Conservation (phyloP, 306 rosid genomes). For the Vigna unguiculata region DNA sequence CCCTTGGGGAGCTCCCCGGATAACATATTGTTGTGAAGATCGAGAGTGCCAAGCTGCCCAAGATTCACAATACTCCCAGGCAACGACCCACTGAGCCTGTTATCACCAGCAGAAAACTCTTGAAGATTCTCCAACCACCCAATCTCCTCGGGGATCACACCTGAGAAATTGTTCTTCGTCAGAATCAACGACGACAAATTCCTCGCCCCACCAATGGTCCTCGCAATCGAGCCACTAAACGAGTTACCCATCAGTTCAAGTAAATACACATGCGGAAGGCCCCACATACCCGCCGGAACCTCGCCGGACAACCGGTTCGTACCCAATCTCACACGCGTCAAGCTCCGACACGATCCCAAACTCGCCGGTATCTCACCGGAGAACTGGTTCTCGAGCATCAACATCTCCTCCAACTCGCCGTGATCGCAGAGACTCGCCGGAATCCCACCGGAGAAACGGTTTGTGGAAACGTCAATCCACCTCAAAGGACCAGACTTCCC, state of each 20-base stretch:
- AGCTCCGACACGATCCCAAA: slow-evolving; percentile 64
- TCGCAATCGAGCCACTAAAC: slow-evolving; percentile 68
- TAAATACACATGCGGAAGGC: slow-evolving; percentile 67
- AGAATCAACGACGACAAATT: slow-evolving; percentile 64
- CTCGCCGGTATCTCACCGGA: slow-evolving; percentile 71
- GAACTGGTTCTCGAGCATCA: slow-evolving; percentile 64
- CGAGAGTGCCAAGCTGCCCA: slow-evolving; percentile 65
- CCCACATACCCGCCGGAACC: slow-evolving; percentile 83
- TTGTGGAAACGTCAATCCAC: slow-evolving; percentile 75
- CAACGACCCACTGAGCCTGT: slow-evolving; percentile 62
- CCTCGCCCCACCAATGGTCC: slow-evolving; percentile 67
- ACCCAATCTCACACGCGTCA: slow-evolving; percentile 70
- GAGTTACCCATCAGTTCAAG: slow-evolving; percentile 69
- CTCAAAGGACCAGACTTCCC: slow-evolving; percentile 68
- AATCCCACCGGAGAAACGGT: slow-evolving; percentile 65
- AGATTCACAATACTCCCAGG: slow-evolving; percentile 69
- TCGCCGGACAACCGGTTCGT: slow-evolving; percentile 67
- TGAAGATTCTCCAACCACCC: slow-evolving; percentile 68
- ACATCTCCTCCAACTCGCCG: slow-evolving; percentile 68
- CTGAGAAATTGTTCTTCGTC: slow-evolving; percentile 68
- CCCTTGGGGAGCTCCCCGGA: slow-evolving; percentile 69
- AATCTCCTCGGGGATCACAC: slow-evolving; percentile 76
- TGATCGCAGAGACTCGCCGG: slow-evolving; percentile 66
- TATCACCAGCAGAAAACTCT: slow-evolving; percentile 63
- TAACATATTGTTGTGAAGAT: slow-evolving; percentile 71